Evolutionary conservation across 2,329 filamentous ascomycete genomes (phyloP).

Genomic region (Magnaporthiopsis rhizophila): DNA sequence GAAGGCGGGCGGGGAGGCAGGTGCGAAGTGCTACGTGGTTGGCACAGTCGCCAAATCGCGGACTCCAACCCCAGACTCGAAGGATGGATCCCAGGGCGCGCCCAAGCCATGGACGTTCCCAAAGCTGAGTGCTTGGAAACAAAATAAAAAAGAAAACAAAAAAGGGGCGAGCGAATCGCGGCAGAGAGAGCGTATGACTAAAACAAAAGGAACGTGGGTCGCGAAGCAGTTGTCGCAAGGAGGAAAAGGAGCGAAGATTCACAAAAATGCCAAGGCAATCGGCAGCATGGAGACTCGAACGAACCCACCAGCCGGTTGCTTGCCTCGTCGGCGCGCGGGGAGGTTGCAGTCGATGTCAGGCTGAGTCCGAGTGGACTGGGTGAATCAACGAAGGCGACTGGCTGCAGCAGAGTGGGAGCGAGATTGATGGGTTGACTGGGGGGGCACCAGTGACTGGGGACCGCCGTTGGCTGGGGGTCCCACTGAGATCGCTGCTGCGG

Average conservation of each 20-base stretch:
- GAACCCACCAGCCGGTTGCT: too few relatives aligned
- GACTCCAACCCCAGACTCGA: not conserved
- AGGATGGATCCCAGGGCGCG: too few relatives aligned
- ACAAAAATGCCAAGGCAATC: not conserved
- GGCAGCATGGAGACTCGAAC: not conserved
- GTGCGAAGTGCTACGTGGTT: not conserved
- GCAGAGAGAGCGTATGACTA: not conserved
- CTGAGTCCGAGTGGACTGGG: too few relatives aligned
- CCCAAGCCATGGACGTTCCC: not conserved
- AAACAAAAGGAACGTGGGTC: not conserved
- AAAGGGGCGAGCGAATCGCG: not conserved
- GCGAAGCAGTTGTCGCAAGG: not conserved
- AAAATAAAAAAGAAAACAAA: not conserved
- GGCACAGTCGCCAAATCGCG: not conserved
- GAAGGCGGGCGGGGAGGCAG: not conserved
- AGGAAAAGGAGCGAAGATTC: not conserved
- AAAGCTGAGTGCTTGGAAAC: not conserved
- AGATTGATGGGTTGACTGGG: not conserved
- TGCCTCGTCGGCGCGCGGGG: not conserved
- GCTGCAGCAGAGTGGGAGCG: not conserved
- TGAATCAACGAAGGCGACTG: not conserved
- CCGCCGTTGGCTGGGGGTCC: too few relatives aligned
- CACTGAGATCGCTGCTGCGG: not conserved
- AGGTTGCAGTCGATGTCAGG: not conserved
- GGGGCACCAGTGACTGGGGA: too few relatives aligned